Evolutionary conservation across 345 rosid species (phyloP).

Genomic region (Erodium maritimum): DNA sequence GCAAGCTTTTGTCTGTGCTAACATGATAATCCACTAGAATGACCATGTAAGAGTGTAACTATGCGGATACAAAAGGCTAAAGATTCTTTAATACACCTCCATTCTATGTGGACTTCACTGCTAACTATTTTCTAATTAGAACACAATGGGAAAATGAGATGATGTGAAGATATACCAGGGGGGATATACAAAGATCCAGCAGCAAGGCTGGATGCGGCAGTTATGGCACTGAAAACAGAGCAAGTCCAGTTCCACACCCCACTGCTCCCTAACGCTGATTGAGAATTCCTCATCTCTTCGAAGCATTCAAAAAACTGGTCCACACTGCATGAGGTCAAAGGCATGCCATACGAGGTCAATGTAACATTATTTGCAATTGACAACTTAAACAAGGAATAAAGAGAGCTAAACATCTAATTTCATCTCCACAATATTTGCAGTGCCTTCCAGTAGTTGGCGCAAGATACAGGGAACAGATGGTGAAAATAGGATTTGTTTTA

Average conservation of each 20-base stretch:
- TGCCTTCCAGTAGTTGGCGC: no score
- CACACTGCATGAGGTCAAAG: conserved; percentile 37
- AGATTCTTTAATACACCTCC: neutral
- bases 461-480: no score
- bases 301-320: conserved; percentile 95
- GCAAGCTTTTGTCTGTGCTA: no score
- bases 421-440: no score
- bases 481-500: no score
- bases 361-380: neutral
- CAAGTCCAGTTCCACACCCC: conserved; percentile 97
- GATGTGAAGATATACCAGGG: conserved; percentile 42
- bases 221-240: conserved; percentile 90
- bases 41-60: no score
- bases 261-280: conserved; percentile 73
- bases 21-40: no score
- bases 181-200: conserved; percentile 77
- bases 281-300: conserved; percentile 82
- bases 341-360: neutral
- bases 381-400: neutral
- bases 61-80: no score
- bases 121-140: neutral
- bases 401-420: no score
- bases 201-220: conserved; percentile 98
- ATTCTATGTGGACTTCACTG: neutral
- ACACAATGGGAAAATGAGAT: conserved; percentile 3